phyloP scores from a whole-genome alignment of 2,329 filamentous ascomycete genomes.

The Penicillium sp. region DNA sequence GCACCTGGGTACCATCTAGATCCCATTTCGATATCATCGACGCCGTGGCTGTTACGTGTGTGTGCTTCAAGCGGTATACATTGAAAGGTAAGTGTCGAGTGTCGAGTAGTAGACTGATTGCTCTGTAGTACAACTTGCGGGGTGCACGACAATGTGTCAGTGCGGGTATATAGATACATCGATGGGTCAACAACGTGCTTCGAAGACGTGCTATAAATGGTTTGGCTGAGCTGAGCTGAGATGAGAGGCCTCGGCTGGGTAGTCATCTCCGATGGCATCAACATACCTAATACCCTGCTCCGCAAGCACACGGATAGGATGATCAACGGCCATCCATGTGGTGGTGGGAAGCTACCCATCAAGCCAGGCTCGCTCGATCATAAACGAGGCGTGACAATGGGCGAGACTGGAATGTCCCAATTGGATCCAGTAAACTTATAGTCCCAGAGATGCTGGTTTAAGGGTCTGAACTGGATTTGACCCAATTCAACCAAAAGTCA shows the following conservation, averaged over 20 bases:
- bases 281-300: neutral
- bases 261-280: neutral
- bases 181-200: neutral
- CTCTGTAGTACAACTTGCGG: neutral
- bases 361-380: neutral
- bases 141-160: neutral
- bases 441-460: neutral
- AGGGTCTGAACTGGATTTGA: too few relatives aligned
- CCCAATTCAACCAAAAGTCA: neutral
- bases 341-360: neutral
- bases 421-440: neutral
- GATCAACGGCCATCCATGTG: neutral
- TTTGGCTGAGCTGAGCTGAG: neutral
- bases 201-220: neutral
- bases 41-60: neutral
- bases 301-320: neutral
- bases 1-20: neutral
- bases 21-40: neutral
- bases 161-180: conserved; percentile 2
- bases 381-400: too few relatives aligned
- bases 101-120: too few relatives aligned
- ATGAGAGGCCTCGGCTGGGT: neutral
- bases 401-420: neutral
- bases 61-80: neutral
- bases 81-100: too few relatives aligned